These are phyloP conservation scores for Phytopythium cucurbitacearum DNA, from an alignment of 352 stramenopile genomes.

Conservation along the genomic window DNA sequence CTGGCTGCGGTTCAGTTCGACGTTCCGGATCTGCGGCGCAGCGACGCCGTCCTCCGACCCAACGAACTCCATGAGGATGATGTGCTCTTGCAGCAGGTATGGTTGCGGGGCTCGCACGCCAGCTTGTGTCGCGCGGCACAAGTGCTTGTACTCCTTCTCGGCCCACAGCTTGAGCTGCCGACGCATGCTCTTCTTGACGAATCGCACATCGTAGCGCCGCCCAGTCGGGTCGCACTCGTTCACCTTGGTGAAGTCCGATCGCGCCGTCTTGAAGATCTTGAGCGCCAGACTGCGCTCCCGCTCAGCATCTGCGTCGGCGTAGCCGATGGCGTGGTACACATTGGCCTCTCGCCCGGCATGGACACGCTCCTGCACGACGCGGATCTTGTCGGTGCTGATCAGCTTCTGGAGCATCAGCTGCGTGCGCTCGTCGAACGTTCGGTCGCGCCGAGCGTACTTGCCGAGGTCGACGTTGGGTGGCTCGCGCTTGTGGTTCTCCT, in stretches of 20 bases:
- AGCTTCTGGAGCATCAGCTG: conserved; percentile 43
- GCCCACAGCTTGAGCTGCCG: conserved; percentile 52
- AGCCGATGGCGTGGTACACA: conserved; percentile 45
- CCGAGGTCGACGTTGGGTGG: conserved; percentile 14
- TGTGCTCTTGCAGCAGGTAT: conserved; percentile 40
- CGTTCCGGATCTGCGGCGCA: conserved; percentile 36
- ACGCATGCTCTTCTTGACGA: conserved; percentile 55
- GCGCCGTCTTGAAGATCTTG: conserved; percentile 75
- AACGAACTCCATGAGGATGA: conserved; percentile 53
- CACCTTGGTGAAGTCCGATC: conserved; percentile 42
- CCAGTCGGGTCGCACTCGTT: conserved; percentile 45
- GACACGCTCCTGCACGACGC: conserved; percentile 35
- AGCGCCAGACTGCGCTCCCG: conserved; percentile 23
- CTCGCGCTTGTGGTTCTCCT: conserved; percentile 11
- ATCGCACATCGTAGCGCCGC: conserved; percentile 44
- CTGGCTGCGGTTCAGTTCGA: conserved; percentile 39
- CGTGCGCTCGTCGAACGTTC: conserved; percentile 48
- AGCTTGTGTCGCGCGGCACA: conserved; percentile 23
- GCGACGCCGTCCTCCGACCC: conserved; percentile 25
- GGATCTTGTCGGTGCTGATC: conserved; percentile 29
- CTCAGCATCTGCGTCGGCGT: conserved; percentile 12
- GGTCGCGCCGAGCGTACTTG: conserved; percentile 34
- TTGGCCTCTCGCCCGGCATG: conserved; percentile 42
- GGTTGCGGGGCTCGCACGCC: conserved; percentile 32
- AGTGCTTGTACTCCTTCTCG: conserved; percentile 45